Base-by-base conservation (phyloP, 2,329 filamentous ascomycete genomes). In the Didymella segeticola region DNA sequence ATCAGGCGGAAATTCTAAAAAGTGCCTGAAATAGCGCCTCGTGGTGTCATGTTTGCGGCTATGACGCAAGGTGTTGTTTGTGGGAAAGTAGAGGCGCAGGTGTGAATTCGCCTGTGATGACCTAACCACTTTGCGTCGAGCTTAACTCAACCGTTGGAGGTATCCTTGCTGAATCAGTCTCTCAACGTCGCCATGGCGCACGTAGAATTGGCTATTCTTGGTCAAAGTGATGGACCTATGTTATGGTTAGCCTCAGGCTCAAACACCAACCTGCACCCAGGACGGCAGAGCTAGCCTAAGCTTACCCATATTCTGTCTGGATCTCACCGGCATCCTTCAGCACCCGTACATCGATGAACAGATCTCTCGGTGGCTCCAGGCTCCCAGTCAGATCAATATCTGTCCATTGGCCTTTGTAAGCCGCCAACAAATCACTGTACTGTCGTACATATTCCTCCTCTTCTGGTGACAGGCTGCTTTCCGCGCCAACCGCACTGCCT, bases 141-240 rank as follows among this genome's bases (percentile, higher is more conserved):
- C 15, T 90, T 82, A 97, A 71, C 86, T 87, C 63, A 99, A 82
- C 67, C 92, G 92, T 75, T 97, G 93, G 60, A 99, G 80, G 77
- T 97, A 99, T 17, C 95, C 95, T 73, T 98, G 93, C 14, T 91
- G 86, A 68, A 99, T 97, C 65, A 99, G 76, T 43, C 93, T 85
- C 77, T 99, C 95, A 6, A 99, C 95, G 77, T 99, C 95, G 20
- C 91, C 93, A 70, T 97, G 91, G 39, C 93, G 86, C 31, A 99
- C 95, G 70, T 96, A 98, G 71, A 99, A 96, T 72, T 99, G 95
- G 69, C 93, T 97, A 76, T 99, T 98, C 77, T 96, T 98, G 30
- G 92, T 96, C 79, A 99, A 83, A 56, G 90, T 98, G 67, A 99
- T 97, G 11, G 93, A 90, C 14, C 92, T 96, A 64, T 27, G 19